Percentiles rank a stretch among this genome's conserved stretches.
Conservation (phyloP, 768 basidiomycete genomes). For the Kwoniella sp. region DNA sequence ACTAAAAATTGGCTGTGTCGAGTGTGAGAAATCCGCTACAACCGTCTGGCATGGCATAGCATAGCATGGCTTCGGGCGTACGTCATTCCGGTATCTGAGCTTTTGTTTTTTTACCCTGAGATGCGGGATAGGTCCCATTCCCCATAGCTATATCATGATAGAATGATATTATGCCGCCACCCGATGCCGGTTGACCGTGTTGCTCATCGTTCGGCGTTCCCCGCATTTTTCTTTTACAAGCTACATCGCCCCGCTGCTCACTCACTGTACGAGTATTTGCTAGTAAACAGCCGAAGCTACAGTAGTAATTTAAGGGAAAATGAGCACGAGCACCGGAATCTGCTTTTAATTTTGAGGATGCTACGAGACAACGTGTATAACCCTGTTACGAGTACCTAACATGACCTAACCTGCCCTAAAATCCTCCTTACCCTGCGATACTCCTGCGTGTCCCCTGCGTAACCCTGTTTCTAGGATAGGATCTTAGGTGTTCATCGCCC, state of each 20-base stretch:
- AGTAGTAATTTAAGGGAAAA: too few species aligned
- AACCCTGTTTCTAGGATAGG: neutral
- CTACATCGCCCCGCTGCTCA: neutral
- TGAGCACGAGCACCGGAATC: too few species aligned
- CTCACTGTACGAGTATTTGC: too few species aligned
- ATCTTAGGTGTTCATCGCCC: neutral
- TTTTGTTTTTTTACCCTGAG: neutral
- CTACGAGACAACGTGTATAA: too few species aligned
- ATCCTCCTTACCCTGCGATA: too few species aligned
- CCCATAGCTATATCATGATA: neutral
- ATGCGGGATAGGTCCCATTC: conserved; percentile 2
- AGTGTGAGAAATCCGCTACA: neutral
- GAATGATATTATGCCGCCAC: neutral
- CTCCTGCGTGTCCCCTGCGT: too few species aligned
- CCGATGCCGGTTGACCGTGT: neutral
- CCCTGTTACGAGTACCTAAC: too few species aligned
- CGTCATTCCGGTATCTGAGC: neutral
- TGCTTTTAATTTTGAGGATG: too few species aligned
- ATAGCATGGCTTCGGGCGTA: neutral
- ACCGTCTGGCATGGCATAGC: neutral
- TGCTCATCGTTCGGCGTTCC: neutral
- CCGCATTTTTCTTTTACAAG: neutral
- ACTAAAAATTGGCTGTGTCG: neutral
- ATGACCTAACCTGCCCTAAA: too few species aligned
- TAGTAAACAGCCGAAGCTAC: too few species aligned